phyloP scores from a whole-genome alignment of 1,284 basidiomycete species.

The Ustilago loliicola region DNA sequence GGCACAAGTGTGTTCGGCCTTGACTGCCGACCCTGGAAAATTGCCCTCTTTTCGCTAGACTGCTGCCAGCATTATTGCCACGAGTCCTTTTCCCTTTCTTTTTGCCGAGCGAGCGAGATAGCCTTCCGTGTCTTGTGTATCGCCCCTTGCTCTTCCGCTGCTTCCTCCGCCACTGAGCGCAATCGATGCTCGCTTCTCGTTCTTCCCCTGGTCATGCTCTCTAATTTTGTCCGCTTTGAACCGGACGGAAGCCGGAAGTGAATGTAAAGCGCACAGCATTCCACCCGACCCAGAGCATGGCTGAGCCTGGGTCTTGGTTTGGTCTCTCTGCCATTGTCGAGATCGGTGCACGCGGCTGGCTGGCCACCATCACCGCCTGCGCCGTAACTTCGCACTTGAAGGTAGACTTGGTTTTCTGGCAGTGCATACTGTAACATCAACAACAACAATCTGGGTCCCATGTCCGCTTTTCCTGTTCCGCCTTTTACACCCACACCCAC shows the following conservation, averaged over 20 bases:
- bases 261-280: constrained; percentile 8
- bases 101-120: constrained; percentile 6
- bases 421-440: too few species aligned
- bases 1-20: too few species aligned
- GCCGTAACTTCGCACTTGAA: too few species aligned
- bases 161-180: background rate
- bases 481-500: too few species aligned
- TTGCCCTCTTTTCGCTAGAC: background rate
- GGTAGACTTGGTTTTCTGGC: too few species aligned
- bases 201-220: background rate
- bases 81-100: background rate
- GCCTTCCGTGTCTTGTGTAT: background rate
- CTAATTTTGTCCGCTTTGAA: background rate
- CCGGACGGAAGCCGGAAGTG: constrained; percentile 16
- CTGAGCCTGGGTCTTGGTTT: background rate
- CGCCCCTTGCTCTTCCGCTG: background rate
- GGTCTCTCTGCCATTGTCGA: background rate
- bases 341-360: too few species aligned
- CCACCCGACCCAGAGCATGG: background rate
- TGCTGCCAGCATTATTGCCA: background rate
- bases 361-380: too few species aligned
- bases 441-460: too few species aligned
- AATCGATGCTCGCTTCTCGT: background rate
- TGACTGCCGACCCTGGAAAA: background rate
- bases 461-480: too few species aligned